Base-by-base conservation (phyloP, 495 filamentous ascomycete genomes). In the Podospora appendiculata region DNA sequence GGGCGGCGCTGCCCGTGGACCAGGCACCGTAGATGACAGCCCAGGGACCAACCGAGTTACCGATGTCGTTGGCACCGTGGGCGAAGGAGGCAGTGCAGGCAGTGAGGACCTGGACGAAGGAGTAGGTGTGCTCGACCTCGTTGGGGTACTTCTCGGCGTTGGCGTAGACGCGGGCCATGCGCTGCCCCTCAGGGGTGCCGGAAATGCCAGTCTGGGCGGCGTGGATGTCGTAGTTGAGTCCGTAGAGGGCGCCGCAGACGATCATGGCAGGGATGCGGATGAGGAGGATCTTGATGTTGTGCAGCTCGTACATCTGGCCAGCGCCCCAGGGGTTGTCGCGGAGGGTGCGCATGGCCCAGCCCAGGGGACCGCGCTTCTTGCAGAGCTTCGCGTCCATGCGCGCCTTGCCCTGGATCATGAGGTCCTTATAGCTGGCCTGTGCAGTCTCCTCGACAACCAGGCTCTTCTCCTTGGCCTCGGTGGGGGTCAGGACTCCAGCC, bases 51-150 rank as follows among this genome's bases (percentile, higher is more conserved):
- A 89, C 80, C 4, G 87, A 83, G 71, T 89, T 89, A 34, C 81
- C 76, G 51, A 91, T 80, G 65, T 91, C 87, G 65, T 91, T 91
- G 59, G 86, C 83, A 48, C 87, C 87, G 70, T 91, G 87, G 3
- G 86, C 82, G 51, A 91, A 88, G 2, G 85, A 88, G 6, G 84
- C 82, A 19, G 85, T 88, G 66, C 79, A 81, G 47, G 87, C 87
- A 14, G 85, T 89, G 42, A 88, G 55, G 52, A 90, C 66, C 71
- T 91, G 87, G 53, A 88, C 68, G 70, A 86, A 89, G 14, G 85
- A 85, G 70, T 84, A 90, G 34, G 79, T 76, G 68, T 89, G 79
- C 71, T 90, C 87, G 59, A 83, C 84, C 58, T 85, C 78, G 69
- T 89, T 88, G 67, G 83, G 75, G 67, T 85, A 90, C 60, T 87